Base-by-base conservation (phyloP, 306 rosid genomes). In the Urtica urens region DNA sequence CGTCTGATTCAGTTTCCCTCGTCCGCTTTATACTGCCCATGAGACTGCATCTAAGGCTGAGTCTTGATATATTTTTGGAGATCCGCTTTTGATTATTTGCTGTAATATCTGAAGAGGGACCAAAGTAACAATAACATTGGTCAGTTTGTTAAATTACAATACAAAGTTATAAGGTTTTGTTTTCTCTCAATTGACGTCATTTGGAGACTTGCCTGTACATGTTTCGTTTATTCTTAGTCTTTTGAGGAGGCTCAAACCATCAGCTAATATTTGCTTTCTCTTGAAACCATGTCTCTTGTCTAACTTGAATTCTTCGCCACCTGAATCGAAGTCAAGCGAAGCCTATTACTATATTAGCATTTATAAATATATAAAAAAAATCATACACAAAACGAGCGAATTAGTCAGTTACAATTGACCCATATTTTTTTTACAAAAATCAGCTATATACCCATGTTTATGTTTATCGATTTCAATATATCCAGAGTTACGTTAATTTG, bases 221-320 rank as follows among this genome's bases (percentile, higher is more conserved):
- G 65, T 73, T 25, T 80, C 93, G 25, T 72, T 66, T 33, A 72
- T 76, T 67, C 71, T 88, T 16, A 78, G 68, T 72, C 72, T 88
- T 73, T 88, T 81, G 46, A 74, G 62, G 31, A 49, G 63, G 55
- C 52, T 72, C 35, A 72, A 38, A 60, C 68, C 80, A 58, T 81
- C 86, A 30, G n/a, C n/a, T n/a, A 31, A 46, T 28, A 46, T 16
- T 10, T 68, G 73, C 51, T 81, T 83, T 62, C 96, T 76, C 77
- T 81, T 88, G 53, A 56, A 49, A 65, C 75, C 53, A 10, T 7
- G 40, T 35, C 4, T 14, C 11, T 3, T 3, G 4, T 35, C n/a
- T 16, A 35, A 14, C 40, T 7, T 35, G 40, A 35, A 35, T 13
- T n/a, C n/a, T n/a, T n/a, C n/a, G n/a, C n/a, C n/a, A 35, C 2